Percentiles rank a stretch among this genome's conserved stretches.
Evolutionary conservation across 2,329 filamentous ascomycete genomes (phyloP).

Genomic region (Neonectria sp.): DNA sequence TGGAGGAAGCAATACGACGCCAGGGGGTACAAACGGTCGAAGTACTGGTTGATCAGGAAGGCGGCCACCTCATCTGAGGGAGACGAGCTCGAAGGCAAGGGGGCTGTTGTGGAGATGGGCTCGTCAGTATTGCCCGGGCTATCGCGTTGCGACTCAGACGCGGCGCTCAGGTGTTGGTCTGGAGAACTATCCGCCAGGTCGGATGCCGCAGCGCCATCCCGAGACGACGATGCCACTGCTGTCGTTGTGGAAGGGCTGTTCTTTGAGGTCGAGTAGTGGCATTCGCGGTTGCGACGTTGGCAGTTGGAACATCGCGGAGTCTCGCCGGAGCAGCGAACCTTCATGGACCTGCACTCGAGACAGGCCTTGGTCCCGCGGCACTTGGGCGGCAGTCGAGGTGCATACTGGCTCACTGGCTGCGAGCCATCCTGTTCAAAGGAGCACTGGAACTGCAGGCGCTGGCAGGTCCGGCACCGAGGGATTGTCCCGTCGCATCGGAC

Average conservation of each 20-base stretch:
- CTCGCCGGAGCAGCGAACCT: conserved; percentile 48
- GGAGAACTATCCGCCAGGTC: conserved; percentile 27
- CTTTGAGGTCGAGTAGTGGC: conserved; percentile 40
- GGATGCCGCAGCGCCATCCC: conserved; percentile 25
- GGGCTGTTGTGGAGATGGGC: neutral
- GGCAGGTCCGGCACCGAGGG: conserved; percentile 45
- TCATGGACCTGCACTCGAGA: conserved; percentile 46
- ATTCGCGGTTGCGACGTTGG: conserved; percentile 42
- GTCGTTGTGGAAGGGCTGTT: conserved; percentile 19
- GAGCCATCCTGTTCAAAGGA: conserved; percentile 47
- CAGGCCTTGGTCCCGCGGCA: conserved; percentile 47
- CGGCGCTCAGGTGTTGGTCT: conserved; percentile 28
- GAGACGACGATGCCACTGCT: conserved; percentile 25
- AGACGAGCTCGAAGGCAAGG: neutral
- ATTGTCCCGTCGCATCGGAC: conserved; percentile 48
- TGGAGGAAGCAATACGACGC: conserved; percentile 46
- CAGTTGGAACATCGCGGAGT: conserved; percentile 45
- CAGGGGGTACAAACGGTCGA: conserved; percentile 44
- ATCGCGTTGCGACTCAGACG: conserved; percentile 34
- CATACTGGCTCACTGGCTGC: conserved; percentile 38
- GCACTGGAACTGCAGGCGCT: conserved; percentile 47
- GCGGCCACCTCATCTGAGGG: conserved; percentile 39
- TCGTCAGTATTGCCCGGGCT: conserved; percentile 9
- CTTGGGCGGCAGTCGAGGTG: conserved; percentile 46
- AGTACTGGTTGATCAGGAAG: conserved; percentile 41